phyloP scores from a whole-genome alignment of 1,139 yeast genomes.

The Pichia norvegensis region DNA sequence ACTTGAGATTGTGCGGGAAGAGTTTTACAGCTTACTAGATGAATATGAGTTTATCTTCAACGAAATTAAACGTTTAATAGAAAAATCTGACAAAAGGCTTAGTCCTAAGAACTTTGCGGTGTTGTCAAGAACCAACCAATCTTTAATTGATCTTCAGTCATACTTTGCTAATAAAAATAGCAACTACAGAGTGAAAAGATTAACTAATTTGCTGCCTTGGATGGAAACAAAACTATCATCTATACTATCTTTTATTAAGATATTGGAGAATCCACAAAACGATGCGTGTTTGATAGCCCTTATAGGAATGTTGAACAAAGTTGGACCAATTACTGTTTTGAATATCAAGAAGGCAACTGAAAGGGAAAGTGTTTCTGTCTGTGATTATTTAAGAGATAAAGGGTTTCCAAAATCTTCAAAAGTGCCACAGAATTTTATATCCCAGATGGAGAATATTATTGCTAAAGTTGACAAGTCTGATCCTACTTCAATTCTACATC shows the following conservation, averaged over 20 bases:
- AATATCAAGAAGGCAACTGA: constrained; percentile 20
- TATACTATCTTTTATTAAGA: constrained; percentile 43
- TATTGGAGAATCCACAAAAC: constrained; percentile 30
- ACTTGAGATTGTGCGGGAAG: constrained; percentile 31
- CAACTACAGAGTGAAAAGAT: constrained; percentile 33
- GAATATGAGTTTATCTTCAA: constrained; percentile 37
- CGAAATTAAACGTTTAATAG: constrained; percentile 40
- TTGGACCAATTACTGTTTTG: constrained; percentile 28
- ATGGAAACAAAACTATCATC: constrained; percentile 40
- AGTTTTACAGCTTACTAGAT: constrained; percentile 27
- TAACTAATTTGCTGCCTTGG: constrained; percentile 49
- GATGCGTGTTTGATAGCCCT: constrained; percentile 31
- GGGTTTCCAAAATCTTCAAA: background rate
- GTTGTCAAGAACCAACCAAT: constrained; percentile 47
- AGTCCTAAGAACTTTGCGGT: constrained; percentile 48
- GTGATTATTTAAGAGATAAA: constrained; percentile 19
- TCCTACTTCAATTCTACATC: constrained; percentile 26
- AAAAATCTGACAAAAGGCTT: constrained; percentile 40
- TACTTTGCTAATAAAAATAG: constrained; percentile 35
- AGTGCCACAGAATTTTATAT: background rate
- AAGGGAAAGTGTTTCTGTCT: constrained; percentile 14
- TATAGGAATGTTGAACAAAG: constrained; percentile 25
- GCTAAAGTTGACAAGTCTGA: constrained; percentile 22
- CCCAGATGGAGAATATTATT: constrained; percentile 6
- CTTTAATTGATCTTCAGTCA: constrained; percentile 38